A percentile compares a stretch with the other conserved stretches of the same genome.
These are phyloP conservation scores for Cutaneotrichosporon mucoides DNA, from an alignment of 1,284 basidiomycete species.

Conservation along the genomic window DNA sequence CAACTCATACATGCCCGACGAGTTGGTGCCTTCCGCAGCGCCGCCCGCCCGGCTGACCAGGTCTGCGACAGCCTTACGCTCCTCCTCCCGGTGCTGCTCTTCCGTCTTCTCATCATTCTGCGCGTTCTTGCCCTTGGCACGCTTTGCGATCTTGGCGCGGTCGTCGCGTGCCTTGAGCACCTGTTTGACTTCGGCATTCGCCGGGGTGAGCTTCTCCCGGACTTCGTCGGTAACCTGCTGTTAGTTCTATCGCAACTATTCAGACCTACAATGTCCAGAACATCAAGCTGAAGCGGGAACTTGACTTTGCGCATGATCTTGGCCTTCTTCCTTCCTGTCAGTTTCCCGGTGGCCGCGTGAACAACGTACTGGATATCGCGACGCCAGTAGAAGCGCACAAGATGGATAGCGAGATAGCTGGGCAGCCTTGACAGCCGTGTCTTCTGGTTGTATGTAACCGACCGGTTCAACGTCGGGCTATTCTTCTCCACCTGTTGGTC, in stretches of 20 bases:
- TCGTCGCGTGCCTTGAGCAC: constrained; percentile 80
- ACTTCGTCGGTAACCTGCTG: constrained; percentile 63
- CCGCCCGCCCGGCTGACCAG: constrained; percentile 27
- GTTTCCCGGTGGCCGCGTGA: background rate
- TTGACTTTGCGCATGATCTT: constrained; percentile 94
- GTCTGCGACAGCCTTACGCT: constrained; percentile 31
- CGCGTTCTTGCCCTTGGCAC: constrained; percentile 55
- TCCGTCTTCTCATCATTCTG: constrained; percentile 32
- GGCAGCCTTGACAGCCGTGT: constrained; percentile 82
- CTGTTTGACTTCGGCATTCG: constrained; percentile 67
- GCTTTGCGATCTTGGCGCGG: constrained; percentile 73
- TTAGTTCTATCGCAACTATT: background rate
- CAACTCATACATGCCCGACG: constrained; percentile 47
- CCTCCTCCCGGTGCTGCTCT: constrained; percentile 41
- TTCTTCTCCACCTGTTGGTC: constrained; percentile 82
- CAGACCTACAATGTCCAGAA: constrained; percentile 62
- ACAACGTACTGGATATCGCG: constrained; percentile 57
- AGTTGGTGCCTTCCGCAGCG: constrained; percentile 26
- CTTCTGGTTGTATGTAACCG: constrained; percentile 77
- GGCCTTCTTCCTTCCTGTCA: constrained; percentile 58
- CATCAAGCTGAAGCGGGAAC: constrained; percentile 77
- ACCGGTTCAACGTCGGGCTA: constrained; percentile 71
- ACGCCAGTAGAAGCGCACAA: constrained; percentile 87
- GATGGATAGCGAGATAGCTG: constrained; percentile 50
- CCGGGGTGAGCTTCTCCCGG: constrained; percentile 64